A percentile compares a stretch with the other conserved stretches of the same genome.
These are phyloP conservation scores for Coffea eugenioides DNA, from an alignment of 257 asterid species.

Conservation along the genomic window DNA sequence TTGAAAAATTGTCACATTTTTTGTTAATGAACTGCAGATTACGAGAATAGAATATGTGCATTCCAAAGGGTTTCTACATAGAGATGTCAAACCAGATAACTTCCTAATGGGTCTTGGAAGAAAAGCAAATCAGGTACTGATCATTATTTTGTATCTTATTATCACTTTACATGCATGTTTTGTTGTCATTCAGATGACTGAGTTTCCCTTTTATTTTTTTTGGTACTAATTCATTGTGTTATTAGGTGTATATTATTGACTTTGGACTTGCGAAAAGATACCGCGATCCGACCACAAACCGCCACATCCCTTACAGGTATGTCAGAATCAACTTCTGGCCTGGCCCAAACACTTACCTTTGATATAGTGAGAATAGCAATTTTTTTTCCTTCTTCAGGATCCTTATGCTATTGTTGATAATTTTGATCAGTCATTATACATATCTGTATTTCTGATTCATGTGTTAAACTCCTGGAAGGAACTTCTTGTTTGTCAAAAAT, in stretches of 20 bases:
- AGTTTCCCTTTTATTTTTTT: not conserved
- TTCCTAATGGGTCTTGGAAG: slow-evolving; percentile 53
- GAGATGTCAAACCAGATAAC: slow-evolving; percentile 50
- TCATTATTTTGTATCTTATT: not conserved
- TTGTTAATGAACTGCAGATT: slow-evolving; percentile 22
- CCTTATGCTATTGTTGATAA: too few species aligned
- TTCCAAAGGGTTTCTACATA: slow-evolving; percentile 44
- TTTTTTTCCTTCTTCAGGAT: not conserved
- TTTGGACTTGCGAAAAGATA: slow-evolving; percentile 92
- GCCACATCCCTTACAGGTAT: slow-evolving; percentile 85
- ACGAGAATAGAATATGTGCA: slow-evolving; percentile 46
- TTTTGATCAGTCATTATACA: not conserved
- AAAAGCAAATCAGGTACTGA: slow-evolving; percentile 42
- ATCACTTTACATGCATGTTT: not conserved
- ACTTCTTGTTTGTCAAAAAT: not conserved
- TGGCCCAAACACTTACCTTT: not conserved
- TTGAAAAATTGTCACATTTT: not conserved
- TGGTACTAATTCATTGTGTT: not conserved
- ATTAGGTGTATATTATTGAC: slow-evolving; percentile 74
- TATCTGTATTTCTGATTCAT: not conserved
- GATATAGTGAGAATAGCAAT: not conserved
- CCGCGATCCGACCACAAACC: slow-evolving; percentile 66
- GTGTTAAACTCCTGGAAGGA: not conserved
- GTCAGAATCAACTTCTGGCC: not conserved
- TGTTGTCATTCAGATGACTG: not conserved